phyloP scores from a whole-genome alignment of 2,329 filamentous ascomycete genomes.

The Penicillium expansum region DNA sequence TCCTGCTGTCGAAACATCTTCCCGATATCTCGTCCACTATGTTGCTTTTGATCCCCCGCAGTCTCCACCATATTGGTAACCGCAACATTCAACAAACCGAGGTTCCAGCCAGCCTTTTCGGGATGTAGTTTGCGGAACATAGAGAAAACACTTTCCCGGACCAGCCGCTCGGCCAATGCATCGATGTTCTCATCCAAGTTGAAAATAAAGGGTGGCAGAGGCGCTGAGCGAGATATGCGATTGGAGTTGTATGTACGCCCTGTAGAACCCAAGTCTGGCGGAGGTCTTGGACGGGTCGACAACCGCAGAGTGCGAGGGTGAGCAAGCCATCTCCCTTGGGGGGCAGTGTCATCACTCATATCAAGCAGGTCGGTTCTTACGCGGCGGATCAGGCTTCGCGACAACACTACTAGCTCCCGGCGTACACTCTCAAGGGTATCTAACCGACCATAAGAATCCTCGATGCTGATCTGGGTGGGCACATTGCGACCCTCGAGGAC shows the following conservation, averaged over 20 bases:
- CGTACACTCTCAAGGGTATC: conserved; percentile 62
- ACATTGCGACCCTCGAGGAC: conserved; percentile 69
- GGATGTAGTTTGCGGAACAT: conserved; percentile 74
- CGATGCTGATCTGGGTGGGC: conserved; percentile 88
- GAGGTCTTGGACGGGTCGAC: conserved; percentile 65
- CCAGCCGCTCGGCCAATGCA: conserved; percentile 64
- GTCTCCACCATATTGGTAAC: conserved; percentile 75
- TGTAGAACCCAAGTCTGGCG: conserved; percentile 51
- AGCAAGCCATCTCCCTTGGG: conserved; percentile 65
- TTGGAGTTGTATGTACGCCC: conserved; percentile 59
- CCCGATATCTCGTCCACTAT: conserved; percentile 71
- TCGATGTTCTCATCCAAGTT: conserved; percentile 58
- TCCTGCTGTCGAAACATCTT: conserved; percentile 80
- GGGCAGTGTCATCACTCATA: conserved; percentile 41
- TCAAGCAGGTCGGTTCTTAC: conserved; percentile 75
- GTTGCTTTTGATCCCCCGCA: conserved; percentile 51
- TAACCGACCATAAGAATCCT: conserved; percentile 80
- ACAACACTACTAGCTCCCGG: conserved; percentile 66
- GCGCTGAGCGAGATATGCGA: conserved; percentile 71
- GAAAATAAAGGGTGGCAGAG: conserved; percentile 73
- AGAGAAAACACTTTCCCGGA: conserved; percentile 64
- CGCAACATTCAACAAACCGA: conserved; percentile 82
- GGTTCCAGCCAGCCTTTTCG: conserved; percentile 68
- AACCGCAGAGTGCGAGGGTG: conserved; percentile 78
- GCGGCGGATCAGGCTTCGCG: conserved; percentile 68